These are phyloP conservation scores for Atkinsonella hypoxylon DNA, from an alignment of 2,329 filamentous ascomycete genomes.

Conservation along the genomic window DNA sequence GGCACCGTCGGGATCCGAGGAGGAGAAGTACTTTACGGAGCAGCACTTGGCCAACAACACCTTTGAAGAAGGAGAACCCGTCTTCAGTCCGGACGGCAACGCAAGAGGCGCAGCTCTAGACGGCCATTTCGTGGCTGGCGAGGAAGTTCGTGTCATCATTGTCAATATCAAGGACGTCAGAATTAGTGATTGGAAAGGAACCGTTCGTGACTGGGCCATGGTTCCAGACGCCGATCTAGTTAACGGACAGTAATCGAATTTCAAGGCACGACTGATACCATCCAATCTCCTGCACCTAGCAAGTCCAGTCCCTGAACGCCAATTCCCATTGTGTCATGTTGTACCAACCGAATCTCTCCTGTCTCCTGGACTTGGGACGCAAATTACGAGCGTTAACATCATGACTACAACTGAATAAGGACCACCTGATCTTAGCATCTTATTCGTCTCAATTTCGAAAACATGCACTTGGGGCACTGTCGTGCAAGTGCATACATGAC, in stretches of 20 bases:
- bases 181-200: conserved; percentile 93
- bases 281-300: background rate
- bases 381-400: background rate
- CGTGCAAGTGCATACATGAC: background rate
- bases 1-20: conserved; percentile 59
- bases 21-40: conserved; percentile 74
- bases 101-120: conserved; percentile 39
- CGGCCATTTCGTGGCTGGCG: conserved; percentile 62
- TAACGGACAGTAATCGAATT: conserved; percentile 24
- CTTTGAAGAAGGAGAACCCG: conserved; percentile 45
- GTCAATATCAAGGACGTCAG: conserved; percentile 75
- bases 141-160: conserved; percentile 77
- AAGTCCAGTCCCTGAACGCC: background rate
- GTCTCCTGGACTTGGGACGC: background rate
- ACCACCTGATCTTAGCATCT: background rate
- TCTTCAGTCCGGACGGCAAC: conserved; percentile 22
- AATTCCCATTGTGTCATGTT: background rate
- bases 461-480: background rate
- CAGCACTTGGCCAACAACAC: conserved; percentile 88
- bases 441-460: background rate
- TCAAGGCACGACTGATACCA: background rate
- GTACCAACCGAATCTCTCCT: background rate
- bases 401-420: background rate
- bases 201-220: conserved; percentile 65
- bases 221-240: conserved; percentile 22